Conservation (phyloP, 2,329 filamentous ascomycete species). For the Microsporum audouinii region DNA sequence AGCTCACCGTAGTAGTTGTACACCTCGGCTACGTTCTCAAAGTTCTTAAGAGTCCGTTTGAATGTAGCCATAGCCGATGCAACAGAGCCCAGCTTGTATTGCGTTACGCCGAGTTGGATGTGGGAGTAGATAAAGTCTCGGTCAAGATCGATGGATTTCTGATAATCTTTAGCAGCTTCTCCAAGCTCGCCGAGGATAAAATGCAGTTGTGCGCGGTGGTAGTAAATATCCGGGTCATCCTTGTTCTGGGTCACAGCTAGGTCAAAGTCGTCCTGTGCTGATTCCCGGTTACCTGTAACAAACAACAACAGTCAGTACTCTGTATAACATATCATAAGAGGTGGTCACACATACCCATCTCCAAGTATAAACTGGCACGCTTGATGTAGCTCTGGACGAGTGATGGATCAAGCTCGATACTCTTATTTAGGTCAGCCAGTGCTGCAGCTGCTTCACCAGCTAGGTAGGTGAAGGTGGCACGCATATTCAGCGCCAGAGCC, state of each 20-base stretch:
- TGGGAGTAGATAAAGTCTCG: conserved; percentile 97
- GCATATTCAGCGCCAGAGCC: conserved; percentile 89
- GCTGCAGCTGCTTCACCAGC: conserved; percentile 77
- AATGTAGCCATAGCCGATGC: conserved; percentile 98
- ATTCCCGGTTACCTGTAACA: conserved; percentile 61
- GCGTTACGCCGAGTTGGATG: conserved; percentile 96
- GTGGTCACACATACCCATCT: conserved; percentile 54
- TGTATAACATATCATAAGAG: background rate
- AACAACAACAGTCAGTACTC: conserved; percentile 14
- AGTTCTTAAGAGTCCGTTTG: conserved; percentile 95
- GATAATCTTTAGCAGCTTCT: conserved; percentile 94
- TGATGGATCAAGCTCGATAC: conserved; percentile 74
- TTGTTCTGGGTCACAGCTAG: conserved; percentile 73
- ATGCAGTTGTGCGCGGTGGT: conserved; percentile 94
- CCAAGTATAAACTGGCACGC: conserved; percentile 93
- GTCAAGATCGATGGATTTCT: conserved; percentile 97
- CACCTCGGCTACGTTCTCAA: conserved; percentile 88
- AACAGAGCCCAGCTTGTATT: conserved; percentile 99
- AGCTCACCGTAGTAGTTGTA: conserved; percentile 99
- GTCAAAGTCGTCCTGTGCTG: conserved; percentile 77
- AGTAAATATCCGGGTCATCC: conserved; percentile 92
- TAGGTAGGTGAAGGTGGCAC: conserved; percentile 89
- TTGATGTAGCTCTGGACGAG: conserved; percentile 98
- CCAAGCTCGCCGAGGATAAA: conserved; percentile 93
- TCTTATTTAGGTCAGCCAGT: conserved; percentile 77